Percentiles rank a stretch among this genome's conserved stretches.
Conservation (phyloP, 768 basidiomycete species). For the Suillus weaverae region DNA sequence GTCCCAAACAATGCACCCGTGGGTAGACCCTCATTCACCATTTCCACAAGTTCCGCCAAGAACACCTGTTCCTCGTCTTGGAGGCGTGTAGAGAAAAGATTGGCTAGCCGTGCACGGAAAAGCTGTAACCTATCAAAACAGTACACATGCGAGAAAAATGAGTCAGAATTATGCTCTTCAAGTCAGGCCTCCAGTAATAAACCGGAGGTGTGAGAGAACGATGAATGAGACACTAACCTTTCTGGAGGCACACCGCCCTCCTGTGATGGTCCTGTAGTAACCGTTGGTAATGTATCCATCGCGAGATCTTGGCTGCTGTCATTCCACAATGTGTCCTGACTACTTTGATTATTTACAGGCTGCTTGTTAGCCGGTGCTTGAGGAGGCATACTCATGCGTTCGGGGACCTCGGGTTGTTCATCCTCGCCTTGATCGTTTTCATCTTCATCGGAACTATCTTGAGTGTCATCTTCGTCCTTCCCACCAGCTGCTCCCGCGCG, state of each 20-base stretch:
- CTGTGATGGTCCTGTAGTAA: conserved; percentile 34
- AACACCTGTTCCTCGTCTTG: conserved; percentile 79
- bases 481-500: conserved; percentile 55
- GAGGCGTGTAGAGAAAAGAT: conserved; percentile 63
- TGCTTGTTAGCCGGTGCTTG: conserved; percentile 23
- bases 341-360: conserved; percentile 30
- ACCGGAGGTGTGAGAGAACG: not conserved
- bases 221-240: conserved; percentile 47
- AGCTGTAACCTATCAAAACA: conserved; percentile 57
- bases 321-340: conserved; percentile 63
- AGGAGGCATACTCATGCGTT: conserved; percentile 54
- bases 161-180: not conserved
- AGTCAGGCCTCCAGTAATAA: conserved; percentile 2
- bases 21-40: conserved; percentile 75
- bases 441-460: conserved; percentile 39
- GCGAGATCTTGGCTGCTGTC: conserved; percentile 65
- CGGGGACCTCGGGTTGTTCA: conserved; percentile 29
- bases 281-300: conserved; percentile 52
- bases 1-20: conserved; percentile 74
- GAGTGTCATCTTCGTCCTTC: conserved; percentile 51
- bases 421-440: conserved; percentile 48
- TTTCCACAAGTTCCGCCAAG: conserved; percentile 64
- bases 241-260: conserved; percentile 52
- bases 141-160: not conserved
- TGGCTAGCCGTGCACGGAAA: conserved; percentile 79